Base-by-base conservation (phyloP, 345 rosid genomes). In the Pistacia vera region DNA sequence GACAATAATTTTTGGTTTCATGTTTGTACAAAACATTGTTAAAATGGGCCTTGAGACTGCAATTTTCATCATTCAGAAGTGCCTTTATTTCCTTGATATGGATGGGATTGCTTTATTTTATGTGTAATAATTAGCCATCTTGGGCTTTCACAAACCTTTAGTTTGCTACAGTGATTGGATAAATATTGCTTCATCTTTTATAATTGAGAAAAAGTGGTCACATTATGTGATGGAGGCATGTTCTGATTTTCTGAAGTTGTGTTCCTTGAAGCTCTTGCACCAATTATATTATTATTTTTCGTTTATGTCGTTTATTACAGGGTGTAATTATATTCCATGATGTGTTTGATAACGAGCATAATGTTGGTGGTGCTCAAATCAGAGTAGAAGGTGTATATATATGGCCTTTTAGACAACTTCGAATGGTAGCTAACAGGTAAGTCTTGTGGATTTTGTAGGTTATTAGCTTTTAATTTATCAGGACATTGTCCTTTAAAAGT, bases 331-430 rank as follows among this genome's bases (percentile, higher is more conserved):
- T 96, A 83, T 96, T 96, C 88, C 98, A 92, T 85, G 97, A 93
- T 70, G 97, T 91, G 46, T 93, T 91, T 83, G 93, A 93, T 85
- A 93, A 92, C 63, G 88, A 90, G 72, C 95, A 88, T 81, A 92
- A 90, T 85, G 97, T 92, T 71, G 97, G 95, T 46, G 97, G 99
- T 76, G 93, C 99, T 71, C 97, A 90, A 81, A 90, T 96, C 78
- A 90, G 91, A 81, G 91, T 93, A 71, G 99, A 93, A 87, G 99
- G 99, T 86, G 99, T 96, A 67, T 96, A 96, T 86, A 96, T 96
- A 80, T 96, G 97, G 98, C 99, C 99, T 59, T 96, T 96, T 84
- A 91, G 92, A 86, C 99, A 96, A 78, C 99, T 96, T 67, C 97
- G 98, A 49, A 84, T 96, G 92, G 94, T 93, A 58, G 95, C 97